These are phyloP conservation scores for Kalmanozyma brasiliensis DNA, from an alignment of 1,284 basidiomycete species.

Conservation along the genomic window DNA sequence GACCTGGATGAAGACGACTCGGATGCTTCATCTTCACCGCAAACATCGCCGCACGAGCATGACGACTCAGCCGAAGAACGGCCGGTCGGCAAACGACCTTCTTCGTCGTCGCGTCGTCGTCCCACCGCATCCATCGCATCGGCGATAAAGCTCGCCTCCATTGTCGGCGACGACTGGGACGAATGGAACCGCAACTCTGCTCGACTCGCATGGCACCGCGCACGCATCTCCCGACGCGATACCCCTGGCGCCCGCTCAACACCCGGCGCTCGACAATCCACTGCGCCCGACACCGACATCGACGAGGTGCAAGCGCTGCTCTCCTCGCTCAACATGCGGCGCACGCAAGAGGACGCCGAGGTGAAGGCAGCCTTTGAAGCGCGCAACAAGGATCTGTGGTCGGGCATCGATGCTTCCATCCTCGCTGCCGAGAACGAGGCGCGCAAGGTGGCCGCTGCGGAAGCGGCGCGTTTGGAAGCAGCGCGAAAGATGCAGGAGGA, in stretches of 20 bases:
- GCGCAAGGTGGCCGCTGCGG: conserved; percentile 42
- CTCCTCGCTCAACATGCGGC: conserved; percentile 50
- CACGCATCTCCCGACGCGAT: conserved; percentile 4
- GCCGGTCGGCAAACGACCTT: too few relatives aligned
- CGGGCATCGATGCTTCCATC: conserved; percentile 61
- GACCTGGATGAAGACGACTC: conserved; percentile 16
- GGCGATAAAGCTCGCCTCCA: conserved; percentile 19
- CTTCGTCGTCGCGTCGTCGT: too few relatives aligned
- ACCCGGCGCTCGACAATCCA: conserved; percentile 7
- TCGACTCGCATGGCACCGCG: conserved; percentile 26
- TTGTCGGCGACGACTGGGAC: conserved; percentile 41
- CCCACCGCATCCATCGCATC: too few relatives aligned
- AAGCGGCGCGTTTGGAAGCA: conserved; percentile 53
- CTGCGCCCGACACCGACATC: conserved; percentile 27
- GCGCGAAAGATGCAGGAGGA: conserved; percentile 56
- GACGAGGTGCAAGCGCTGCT: conserved; percentile 57
- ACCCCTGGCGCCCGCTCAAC: conserved; percentile 4
- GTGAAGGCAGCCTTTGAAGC: conserved; percentile 59
- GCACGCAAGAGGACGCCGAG: conserved; percentile 49
- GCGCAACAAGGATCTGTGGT: conserved; percentile 61
- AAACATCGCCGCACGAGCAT: conserved; percentile 30
- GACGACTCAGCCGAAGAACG: conserved; percentile 14
- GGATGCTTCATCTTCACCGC: conserved; percentile 20
- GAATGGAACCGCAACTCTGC: conserved; percentile 45
- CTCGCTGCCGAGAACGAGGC: conserved; percentile 55